Evolutionary conservation across 495 filamentous ascomycete genomes (phyloP), one percentile per base, ranked within the genome.

Genomic region (Podospora comata): DNA sequence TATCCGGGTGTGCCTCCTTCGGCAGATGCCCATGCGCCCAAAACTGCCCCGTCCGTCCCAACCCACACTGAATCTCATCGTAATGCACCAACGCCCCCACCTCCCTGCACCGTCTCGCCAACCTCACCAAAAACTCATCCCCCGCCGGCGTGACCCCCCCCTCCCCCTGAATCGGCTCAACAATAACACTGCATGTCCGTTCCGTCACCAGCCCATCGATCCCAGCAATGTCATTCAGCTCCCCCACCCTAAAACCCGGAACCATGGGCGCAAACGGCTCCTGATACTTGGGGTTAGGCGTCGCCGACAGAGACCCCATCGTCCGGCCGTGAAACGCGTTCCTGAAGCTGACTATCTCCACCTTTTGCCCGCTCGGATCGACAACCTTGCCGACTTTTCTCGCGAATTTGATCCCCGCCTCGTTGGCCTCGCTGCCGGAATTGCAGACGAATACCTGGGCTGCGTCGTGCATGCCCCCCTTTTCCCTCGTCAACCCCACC

Each of bases 221-320:
- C 23, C 84, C 86, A 20, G 81, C 86, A 16, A 91, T 79, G 75
- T 98, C 89, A 73, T 99, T 97, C 82, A 89, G 94, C 15, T 81
- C 89, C 27, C 93, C 93, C 73, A 96, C 93, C 69, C 81, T 86
- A 80, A 96, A 99, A 3, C 95, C 95, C 0, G 96, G 95, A 3
- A 99, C 79, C 93, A 99, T 97, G 23, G 95, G 95, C 16, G 91
- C 81, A 75, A 98, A 99, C 3, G 95, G 96, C 19, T 89, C 87
- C 77, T 99, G 95, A 79, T 99, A 99, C 76, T 99, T 99, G 13
- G 92, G 92, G 80, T 99, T 99, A n/a, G 93, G 96, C 5, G 95
- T 99, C 0, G 96, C 95, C 26, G 90, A 93, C 28, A 99, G 79
- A 23, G 88, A 84, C 23, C 95, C 95, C 92, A 97, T 96, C 23